Base-by-base conservation (phyloP, 805 yeast species). In the Jamesozyma hellenica region DNA sequence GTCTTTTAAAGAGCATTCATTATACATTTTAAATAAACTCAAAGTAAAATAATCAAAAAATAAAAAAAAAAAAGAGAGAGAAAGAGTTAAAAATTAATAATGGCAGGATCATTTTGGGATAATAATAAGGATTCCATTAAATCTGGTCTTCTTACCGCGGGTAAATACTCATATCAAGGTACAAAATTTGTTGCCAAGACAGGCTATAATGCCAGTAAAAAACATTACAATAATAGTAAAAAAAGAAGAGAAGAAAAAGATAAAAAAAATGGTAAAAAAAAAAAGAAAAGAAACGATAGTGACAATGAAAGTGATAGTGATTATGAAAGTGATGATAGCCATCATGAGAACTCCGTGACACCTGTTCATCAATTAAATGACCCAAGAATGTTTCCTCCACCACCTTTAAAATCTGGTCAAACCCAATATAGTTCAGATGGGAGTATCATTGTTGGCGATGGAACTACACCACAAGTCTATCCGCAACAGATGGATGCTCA, bases 41-140 rank as follows among this genome's bases (percentile, higher is more conserved):
- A n/a, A n/a, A n/a, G n/a, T n/a, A n/a, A n/a, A n/a, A 21, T 21
- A 21, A 21, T 21, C 23, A 21, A 21, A 21, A 21, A 28, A 28
- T 7, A 28, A n/a, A 8, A 14, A 28, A 13, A n/a, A 28, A n/a
- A n/a, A n/a, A n/a, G n/a, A n/a, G n/a, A n/a, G n/a, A n/a, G n/a
- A n/a, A n/a, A n/a, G n/a, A n/a, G n/a, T n/a, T n/a, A n/a, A n/a
- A n/a, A n/a, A n/a, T n/a, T n/a, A n/a, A n/a, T n/a, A n/a, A n/a
- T n/a, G n/a, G n/a, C n/a, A n/a, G n/a, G n/a, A 45, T 50, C 44
- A 23, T 65, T 65, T 46, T 66, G 71, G 71, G 68, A 63, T 13
- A 61, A 63, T 32, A 66, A 67, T 49, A 67, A 66, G 39, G 71
- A 53, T 15, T 41, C 66, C 2, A 63, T 67, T 36, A 47, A 52